Base-by-base conservation (phyloP, 208 protist genomes). In the Naegleria lovaniensis region DNA sequence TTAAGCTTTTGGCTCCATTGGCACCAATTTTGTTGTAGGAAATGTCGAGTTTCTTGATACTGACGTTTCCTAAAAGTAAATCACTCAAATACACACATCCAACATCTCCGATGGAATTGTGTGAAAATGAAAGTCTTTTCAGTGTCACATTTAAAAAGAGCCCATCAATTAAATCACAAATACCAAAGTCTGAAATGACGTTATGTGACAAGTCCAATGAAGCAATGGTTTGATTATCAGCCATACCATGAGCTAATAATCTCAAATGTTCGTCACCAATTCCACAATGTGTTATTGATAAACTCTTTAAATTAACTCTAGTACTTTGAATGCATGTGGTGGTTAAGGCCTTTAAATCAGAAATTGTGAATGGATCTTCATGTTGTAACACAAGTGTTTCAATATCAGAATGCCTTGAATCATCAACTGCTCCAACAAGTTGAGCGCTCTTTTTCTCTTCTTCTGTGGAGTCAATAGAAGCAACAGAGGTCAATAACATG, bases 21-120 rank as follows among this genome's bases (percentile, higher is more conserved):
- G 75, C n/a, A 15, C 93, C 94, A n/a, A 98, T 93, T 25, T 88
- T 59, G 88, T 97, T 98, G 92, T 95, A 93, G 33, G 93, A 92
- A 22, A 98, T 67, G 90, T 96, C 91, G 16, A 98, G 58, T n/a
- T 94, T 90, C 25, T 89, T 91, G 67, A 97, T 91, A 39, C 92
- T 90, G 15, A 93, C 91, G 48, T 97, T 95, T 41, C 93, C 41
- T 29, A 88, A 89, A 19, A 97, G 84, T 9, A 93, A 93, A 25
- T 76, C 85, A 59, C 96, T 89, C 38, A 98, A 93, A 33, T 89
- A 90, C 2, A 91, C 93, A 22, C 94, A 94, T 43, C 96, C 97
- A 9, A 92, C 91, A 55, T 95, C 93, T 89, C 96, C 94, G 75
- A 98, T 95, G 67, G 92, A 90, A 92, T 98, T 98, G 90, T 96